Conservation (phyloP, 257 asterid species). For the Thymus quinquecostatus region DNA sequence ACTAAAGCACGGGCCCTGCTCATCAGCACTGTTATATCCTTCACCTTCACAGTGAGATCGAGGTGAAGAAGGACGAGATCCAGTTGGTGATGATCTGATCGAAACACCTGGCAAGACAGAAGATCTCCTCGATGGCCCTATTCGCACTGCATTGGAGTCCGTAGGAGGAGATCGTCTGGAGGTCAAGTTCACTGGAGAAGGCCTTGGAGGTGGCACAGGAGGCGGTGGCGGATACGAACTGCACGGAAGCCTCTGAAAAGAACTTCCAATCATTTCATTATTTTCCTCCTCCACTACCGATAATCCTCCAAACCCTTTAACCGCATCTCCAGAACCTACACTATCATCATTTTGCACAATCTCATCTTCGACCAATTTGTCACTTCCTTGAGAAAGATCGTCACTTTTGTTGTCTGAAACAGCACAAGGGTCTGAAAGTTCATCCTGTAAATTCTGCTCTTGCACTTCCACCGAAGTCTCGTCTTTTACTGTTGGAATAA, state of each 20-base stretch:
- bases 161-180: conserved; percentile 54
- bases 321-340: conserved; percentile 47
- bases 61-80: conserved; percentile 95
- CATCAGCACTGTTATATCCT: conserved; percentile 98
- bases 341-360: conserved; percentile 41
- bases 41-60: conserved; percentile 90
- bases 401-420: conserved; percentile 46
- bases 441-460: conserved; percentile 59
- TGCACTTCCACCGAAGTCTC: conserved; percentile 54
- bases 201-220: conserved; percentile 94
- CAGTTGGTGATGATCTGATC: conserved; percentile 80
- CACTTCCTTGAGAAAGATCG: conserved; percentile 50
- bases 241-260: conserved; percentile 53
- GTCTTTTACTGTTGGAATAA: conserved; percentile 54
- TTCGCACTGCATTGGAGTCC: conserved; percentile 53
- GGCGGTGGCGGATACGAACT: conserved; percentile 96
- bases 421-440: conserved; percentile 44
- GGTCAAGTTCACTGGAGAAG: conserved; percentile 52
- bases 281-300: conserved; percentile 56
- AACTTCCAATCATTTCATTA: conserved; percentile 53
- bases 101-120: conserved; percentile 70
- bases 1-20: conserved; percentile 70
- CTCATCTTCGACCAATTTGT: conserved; percentile 47
- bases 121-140: conserved; percentile 73
- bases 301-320: conserved; percentile 49